A percentile compares a stretch with the other conserved stretches of the same genome.
phyloP scores from a whole-genome alignment of 2,329 filamentous ascomycete genomes.

The Botrytis hyacinthi region DNA sequence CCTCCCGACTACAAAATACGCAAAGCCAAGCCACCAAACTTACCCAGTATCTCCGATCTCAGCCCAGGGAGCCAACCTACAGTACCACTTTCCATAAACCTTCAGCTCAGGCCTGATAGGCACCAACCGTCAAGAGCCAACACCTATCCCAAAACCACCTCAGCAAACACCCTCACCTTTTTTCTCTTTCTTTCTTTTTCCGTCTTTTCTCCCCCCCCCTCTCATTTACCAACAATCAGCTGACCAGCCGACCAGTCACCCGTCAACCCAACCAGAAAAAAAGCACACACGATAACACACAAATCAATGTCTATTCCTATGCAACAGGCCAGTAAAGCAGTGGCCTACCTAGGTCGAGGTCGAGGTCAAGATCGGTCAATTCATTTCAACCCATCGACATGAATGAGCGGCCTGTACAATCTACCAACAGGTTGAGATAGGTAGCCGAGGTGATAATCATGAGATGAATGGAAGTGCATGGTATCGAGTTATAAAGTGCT shows the following conservation, averaged over 20 bases:
- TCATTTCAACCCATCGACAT: not conserved
- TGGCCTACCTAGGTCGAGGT: not conserved
- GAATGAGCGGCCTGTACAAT: not conserved
- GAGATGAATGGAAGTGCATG: not conserved
- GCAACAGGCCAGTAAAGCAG: not conserved
- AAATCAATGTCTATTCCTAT: not conserved
- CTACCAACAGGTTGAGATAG: not conserved
- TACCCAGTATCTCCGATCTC: not conserved
- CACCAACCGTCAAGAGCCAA: not conserved
- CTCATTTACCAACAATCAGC: not conserved
- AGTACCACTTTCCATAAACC: not conserved
- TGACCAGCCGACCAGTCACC: not conserved
- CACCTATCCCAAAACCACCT: not conserved
- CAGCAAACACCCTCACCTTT: too few species aligned
- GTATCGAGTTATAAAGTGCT: not conserved
- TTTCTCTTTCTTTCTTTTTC: not conserved
- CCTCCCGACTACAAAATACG: not conserved
- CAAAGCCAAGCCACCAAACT: not conserved
- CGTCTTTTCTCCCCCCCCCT: not conserved
- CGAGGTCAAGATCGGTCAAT: not conserved
- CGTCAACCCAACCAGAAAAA: not conserved
- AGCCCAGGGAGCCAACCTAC: not conserved
- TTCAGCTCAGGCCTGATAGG: not conserved
- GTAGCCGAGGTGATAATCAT: not conserved
- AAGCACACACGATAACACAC: not conserved